These are phyloP conservation scores for Nakazawaea siamensis DNA, from an alignment of 805 yeast species.

Conservation along the genomic window DNA sequence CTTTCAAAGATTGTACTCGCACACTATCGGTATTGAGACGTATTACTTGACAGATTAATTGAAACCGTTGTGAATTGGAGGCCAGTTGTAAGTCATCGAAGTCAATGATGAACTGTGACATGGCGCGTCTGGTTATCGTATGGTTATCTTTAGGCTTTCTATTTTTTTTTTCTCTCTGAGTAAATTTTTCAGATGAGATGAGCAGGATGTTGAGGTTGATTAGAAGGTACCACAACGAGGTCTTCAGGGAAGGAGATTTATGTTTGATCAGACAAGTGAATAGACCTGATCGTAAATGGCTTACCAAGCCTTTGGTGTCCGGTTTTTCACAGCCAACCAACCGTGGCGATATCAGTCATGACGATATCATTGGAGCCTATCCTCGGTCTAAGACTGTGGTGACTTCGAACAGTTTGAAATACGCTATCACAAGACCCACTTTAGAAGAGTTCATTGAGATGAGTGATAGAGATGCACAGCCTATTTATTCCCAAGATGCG, in stretches of 20 bases:
- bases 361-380: slow-evolving; percentile 28
- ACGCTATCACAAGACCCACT: slow-evolving; percentile 29
- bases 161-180: no score
- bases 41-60: slow-evolving; percentile 3
- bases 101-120: slow-evolving; percentile 3
- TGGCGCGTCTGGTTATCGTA: no score
- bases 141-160: no score
- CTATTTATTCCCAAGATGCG: slow-evolving; percentile 43
- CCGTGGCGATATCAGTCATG: slow-evolving; percentile 25
- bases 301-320: slow-evolving; percentile 21
- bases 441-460: slow-evolving; percentile 38
- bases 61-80: background rate
- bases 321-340: slow-evolving; percentile 15
- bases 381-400: slow-evolving; percentile 26
- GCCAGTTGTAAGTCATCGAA: background rate
- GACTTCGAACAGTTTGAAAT: slow-evolving; percentile 14
- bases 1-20: background rate
- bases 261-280: slow-evolving; percentile 21
- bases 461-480: slow-evolving; percentile 36
- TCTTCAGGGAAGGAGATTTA: slow-evolving; percentile 22
- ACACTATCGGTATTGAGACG: background rate
- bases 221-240: slow-evolving; percentile 12
- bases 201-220: no score
- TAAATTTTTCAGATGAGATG: no score
- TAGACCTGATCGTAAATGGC: slow-evolving; percentile 20